Percentiles rank a stretch among this genome's conserved stretches.
Evolutionary conservation across 2,329 filamentous ascomycete genomes (phyloP).

Genomic region (Achaetomium macrosporum): DNA sequence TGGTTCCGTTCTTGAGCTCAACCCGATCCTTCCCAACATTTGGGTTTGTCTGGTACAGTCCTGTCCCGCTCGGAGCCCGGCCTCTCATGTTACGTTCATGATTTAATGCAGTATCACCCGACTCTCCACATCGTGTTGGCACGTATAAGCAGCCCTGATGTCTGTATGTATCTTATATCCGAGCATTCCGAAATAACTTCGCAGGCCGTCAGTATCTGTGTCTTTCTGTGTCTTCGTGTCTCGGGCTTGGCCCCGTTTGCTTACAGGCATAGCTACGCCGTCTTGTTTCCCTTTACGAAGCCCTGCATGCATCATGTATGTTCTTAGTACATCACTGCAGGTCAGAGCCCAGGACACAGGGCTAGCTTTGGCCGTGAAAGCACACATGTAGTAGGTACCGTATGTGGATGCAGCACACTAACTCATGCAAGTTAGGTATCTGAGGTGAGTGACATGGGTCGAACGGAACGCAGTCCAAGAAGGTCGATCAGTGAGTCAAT

Average conservation of each 20-base stretch:
- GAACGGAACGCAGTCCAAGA: not conserved
- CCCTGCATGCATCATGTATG: constrained; percentile 2
- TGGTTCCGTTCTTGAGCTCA: not conserved
- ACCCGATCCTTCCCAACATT: not conserved
- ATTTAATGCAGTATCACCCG: not conserved
- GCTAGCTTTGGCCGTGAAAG: too few relatives aligned
- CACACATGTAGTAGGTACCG: too few relatives aligned
- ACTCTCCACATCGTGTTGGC: not conserved
- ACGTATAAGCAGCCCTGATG: too few relatives aligned
- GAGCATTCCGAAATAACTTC: not conserved
- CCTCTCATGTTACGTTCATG: not conserved
- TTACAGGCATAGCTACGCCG: not conserved
- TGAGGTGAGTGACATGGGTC: too few relatives aligned
- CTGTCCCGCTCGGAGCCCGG: too few relatives aligned
- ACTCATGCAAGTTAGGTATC: too few relatives aligned
- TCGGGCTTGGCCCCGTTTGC: not conserved
- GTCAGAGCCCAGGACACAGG: too few relatives aligned
- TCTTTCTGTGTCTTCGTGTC: not conserved
- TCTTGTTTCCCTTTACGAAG: constrained; percentile 5
- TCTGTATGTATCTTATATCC: not conserved
- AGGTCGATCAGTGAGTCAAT: not conserved
- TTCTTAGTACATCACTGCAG: not conserved
- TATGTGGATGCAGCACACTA: too few relatives aligned
- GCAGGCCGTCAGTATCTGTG: not conserved
- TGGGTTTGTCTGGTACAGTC: not conserved